Percentiles rank a stretch among this genome's conserved stretches.
Evolutionary conservation across 1,139 yeast species (phyloP).

Genomic region (Yamadazyma siamensis): DNA sequence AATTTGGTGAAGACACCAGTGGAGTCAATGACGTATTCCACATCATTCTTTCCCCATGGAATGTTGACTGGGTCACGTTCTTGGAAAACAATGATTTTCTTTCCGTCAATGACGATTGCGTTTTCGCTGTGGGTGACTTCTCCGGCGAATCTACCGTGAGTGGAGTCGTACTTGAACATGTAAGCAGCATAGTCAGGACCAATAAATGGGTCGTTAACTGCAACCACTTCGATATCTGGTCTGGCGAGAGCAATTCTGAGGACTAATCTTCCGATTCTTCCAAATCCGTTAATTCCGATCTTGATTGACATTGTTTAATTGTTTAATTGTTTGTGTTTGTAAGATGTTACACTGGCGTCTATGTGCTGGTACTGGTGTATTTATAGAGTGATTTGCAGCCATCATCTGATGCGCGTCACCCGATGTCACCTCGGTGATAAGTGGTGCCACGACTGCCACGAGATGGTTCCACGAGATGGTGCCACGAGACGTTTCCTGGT

Average conservation of each 20-base stretch:
- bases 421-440: background rate
- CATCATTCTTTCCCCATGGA: slow-evolving; percentile 71
- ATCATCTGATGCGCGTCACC: background rate
- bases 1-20: slow-evolving; percentile 75
- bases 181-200: slow-evolving; percentile 71
- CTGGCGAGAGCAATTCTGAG: slow-evolving; percentile 64
- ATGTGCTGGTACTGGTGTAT: background rate
- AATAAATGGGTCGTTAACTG: slow-evolving; percentile 74
- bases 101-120: slow-evolving; percentile 54
- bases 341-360: background rate
- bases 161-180: slow-evolving; percentile 79
- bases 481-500: too few relatives aligned
- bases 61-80: slow-evolving; percentile 69
- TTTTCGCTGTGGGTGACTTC: slow-evolving; percentile 51
- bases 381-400: background rate
- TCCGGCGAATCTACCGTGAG: slow-evolving; percentile 68
- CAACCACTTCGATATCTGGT: slow-evolving; percentile 64
- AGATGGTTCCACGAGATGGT: too few relatives aligned
- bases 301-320: slow-evolving; percentile 12
- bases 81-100: slow-evolving; percentile 56
- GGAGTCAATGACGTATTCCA: slow-evolving; percentile 70
- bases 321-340: background rate
- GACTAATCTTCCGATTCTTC: slow-evolving; percentile 76
- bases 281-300: slow-evolving; percentile 76
- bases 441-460: background rate